Evolutionary conservation across 176 grass and related monocot species (phyloP).

Genomic region (Alloteropsis semialata): DNA sequence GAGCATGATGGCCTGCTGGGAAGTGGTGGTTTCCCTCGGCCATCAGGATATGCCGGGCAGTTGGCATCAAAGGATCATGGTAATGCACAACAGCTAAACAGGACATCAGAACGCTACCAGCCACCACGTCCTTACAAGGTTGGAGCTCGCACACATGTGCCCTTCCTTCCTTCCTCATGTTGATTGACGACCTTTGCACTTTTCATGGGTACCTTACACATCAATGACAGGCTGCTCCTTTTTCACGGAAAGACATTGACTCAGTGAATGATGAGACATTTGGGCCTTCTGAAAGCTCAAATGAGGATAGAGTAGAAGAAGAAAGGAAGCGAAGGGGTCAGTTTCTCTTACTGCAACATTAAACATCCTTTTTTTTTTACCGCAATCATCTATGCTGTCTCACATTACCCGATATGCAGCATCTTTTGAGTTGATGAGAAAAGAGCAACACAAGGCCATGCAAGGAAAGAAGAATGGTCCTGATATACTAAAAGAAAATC

Average conservation of each 20-base stretch:
- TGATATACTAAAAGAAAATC: conserved; percentile 45
- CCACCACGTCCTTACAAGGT: conserved; percentile 92
- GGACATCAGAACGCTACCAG: conserved; percentile 79
- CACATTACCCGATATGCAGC: conserved; percentile 46
- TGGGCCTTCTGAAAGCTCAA: conserved; percentile 71
- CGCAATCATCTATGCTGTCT: conserved; percentile 12
- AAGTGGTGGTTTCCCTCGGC: conserved; percentile 74
- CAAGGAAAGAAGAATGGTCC: conserved; percentile 72
- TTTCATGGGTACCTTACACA: conserved; percentile 1
- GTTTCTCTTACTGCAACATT: conserved; percentile 2
- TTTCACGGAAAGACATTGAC: conserved; percentile 68
- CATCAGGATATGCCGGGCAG: conserved; percentile 54
- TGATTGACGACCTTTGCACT: neutral
- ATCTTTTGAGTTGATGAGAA: conserved; percentile 98
- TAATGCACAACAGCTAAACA: conserved; percentile 59
- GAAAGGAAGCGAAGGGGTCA: conserved; percentile 84
- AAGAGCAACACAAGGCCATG: conserved; percentile 87
- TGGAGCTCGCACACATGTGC: neutral
- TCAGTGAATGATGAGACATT: conserved; percentile 93
- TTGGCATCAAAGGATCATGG: conserved; percentile 50
- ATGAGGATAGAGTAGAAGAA: conserved; percentile 84
- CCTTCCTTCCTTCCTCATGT: neutral
- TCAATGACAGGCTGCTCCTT: conserved; percentile 53
- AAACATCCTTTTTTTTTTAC: neutral
- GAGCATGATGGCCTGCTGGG: conserved; percentile 96